Conservation (phyloP, 306 rosid genomes). For the Lathyrus sativus region DNA sequence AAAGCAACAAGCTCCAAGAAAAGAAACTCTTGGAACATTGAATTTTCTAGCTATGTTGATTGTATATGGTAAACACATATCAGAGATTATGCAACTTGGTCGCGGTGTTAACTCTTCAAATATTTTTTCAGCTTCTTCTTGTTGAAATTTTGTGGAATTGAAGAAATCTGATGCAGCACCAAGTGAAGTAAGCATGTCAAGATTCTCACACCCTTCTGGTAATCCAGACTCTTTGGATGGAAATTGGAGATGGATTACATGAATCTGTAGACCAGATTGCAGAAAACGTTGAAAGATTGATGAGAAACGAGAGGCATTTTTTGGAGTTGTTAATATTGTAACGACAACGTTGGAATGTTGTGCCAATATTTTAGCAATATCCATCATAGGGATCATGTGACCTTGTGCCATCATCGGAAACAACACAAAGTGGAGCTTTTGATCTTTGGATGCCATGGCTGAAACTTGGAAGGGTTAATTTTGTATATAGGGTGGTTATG, state of each 20-base stretch:
- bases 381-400: constrained; percentile 88
- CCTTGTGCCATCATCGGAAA: constrained; percentile 87
- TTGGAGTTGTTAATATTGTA: constrained; percentile 66
- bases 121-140: constrained; percentile 39
- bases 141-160: constrained; percentile 36
- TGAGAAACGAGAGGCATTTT: constrained; percentile 62
- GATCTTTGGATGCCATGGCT: constrained; percentile 43
- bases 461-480: background rate
- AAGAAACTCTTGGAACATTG: constrained; percentile 58
- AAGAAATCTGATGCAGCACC: constrained; percentile 16
- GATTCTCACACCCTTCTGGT: constrained; percentile 68
- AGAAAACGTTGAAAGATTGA: constrained; percentile 42
- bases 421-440: constrained; percentile 59
- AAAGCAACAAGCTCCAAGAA: constrained; percentile 44
- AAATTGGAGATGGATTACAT: constrained; percentile 52
- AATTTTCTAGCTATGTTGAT: constrained; percentile 41
- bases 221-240: constrained; percentile 58
- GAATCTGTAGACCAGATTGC: constrained; percentile 41
- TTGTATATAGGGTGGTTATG: background rate
- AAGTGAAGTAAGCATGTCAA: constrained; percentile 59
- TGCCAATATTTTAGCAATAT: constrained; percentile 61
- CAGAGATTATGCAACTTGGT: constrained; percentile 61
- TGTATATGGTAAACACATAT: constrained; percentile 58
- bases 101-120: constrained; percentile 42
- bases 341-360: constrained; percentile 40